phyloP scores from a whole-genome alignment of 2,329 filamentous ascomycete species.

The Trichoderma atrobrunneum region DNA sequence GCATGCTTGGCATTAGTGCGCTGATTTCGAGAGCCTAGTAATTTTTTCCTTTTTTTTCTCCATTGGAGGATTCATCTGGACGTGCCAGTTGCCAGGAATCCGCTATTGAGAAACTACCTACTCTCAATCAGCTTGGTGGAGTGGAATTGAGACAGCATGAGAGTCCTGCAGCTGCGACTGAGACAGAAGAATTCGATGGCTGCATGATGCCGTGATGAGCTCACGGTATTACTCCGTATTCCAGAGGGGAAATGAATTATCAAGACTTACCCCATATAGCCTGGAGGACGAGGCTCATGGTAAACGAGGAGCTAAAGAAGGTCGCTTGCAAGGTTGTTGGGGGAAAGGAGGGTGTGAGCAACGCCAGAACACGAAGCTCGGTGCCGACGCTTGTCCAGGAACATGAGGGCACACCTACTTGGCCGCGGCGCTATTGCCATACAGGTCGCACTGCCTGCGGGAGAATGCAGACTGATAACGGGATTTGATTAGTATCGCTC shows the following conservation, averaged over 20 bases:
- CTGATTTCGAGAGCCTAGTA: not conserved
- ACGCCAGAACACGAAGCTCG: slow-evolving; percentile 8
- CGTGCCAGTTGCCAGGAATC: not conserved
- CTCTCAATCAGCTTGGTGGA: not conserved
- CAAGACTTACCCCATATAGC: not conserved
- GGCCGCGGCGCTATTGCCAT: not conserved
- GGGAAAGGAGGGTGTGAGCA: not conserved
- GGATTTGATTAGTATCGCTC: not conserved
- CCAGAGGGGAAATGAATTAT: not conserved
- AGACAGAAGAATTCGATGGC: not conserved
- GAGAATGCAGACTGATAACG: not conserved
- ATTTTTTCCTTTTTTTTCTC: not conserved
- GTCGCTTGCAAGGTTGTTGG: slow-evolving; percentile 11
- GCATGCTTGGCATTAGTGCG: slow-evolving; percentile 2
- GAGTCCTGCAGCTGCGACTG: not conserved
- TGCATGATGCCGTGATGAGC: not conserved
- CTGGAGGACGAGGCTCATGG: not conserved
- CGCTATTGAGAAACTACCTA: not conserved
- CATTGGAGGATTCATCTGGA: not conserved
- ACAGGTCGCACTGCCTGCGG: not conserved
- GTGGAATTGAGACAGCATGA: not conserved
- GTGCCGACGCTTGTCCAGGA: slow-evolving; percentile 9
- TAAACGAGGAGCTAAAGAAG: not conserved
- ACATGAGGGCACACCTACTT: slow-evolving; percentile 5
- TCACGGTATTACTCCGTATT: not conserved